A percentile compares a stretch with the other conserved stretches of the same genome.
These are phyloP conservation scores for Scutellaria galericulata DNA, from an alignment of 257 asterid species.

Conservation along the genomic window DNA sequence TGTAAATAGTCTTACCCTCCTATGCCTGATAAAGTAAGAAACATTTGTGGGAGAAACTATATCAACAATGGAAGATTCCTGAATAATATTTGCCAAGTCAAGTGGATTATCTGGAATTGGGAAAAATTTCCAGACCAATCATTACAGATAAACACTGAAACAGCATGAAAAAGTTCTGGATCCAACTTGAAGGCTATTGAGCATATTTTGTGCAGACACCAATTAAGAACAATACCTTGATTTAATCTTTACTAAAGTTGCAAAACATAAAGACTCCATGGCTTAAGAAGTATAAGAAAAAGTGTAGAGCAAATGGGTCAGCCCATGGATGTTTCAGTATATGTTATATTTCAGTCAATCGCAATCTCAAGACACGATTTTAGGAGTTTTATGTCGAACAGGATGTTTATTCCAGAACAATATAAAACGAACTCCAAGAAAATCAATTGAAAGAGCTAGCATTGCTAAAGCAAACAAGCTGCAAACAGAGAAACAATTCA, in stretches of 20 bases:
- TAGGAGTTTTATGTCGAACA: not conserved
- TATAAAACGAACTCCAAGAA: constrained; percentile 7
- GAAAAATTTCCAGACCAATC: no score
- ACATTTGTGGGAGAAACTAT: not conserved
- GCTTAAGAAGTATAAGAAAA: constrained; percentile 1
- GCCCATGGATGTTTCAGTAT: constrained; percentile 4
- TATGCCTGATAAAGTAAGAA: not conserved
- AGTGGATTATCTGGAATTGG: no score
- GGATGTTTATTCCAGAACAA: constrained; percentile 2
- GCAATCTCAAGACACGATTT: not conserved
- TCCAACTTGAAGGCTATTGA: constrained; percentile 7
- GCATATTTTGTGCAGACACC: not conserved
- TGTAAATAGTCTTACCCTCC: not conserved
- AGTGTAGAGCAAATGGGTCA: not conserved
- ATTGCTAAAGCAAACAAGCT: constrained; percentile 11
- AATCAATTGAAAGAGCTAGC: not conserved
- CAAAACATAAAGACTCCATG: not conserved
- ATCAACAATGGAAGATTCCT: not conserved
- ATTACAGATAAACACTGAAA: no score
- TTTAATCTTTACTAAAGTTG: not conserved
- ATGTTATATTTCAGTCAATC: not conserved
- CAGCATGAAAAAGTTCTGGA: not conserved
- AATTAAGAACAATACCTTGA: constrained; percentile 11
- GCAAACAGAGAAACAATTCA: not conserved
- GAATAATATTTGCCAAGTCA: not conserved